Percentiles rank a stretch among this genome's conserved stretches.
phyloP scores from a whole-genome alignment of 108 stramenopile species.

The Conticribra weissflogii region DNA sequence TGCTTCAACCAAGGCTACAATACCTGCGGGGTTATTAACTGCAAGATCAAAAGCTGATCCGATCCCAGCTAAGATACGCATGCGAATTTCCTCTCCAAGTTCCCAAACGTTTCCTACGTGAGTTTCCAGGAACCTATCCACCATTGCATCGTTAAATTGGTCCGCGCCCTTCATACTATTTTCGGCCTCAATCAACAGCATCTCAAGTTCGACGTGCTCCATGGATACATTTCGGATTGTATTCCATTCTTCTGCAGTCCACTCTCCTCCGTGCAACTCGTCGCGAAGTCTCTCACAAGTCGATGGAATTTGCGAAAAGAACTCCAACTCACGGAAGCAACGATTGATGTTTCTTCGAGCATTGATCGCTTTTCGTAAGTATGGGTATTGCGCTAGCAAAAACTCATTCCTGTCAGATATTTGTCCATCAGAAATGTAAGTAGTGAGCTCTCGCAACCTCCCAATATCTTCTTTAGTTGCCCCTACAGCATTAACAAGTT shows the following conservation, averaged over 20 bases:
- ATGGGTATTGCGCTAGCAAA: constrained; percentile 77
- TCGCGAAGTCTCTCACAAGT: constrained; percentile 88
- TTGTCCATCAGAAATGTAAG: constrained; percentile 75
- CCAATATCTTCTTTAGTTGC: constrained; percentile 84
- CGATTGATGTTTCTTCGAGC: constrained; percentile 80
- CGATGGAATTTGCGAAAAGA: constrained; percentile 83
- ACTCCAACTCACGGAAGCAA: constrained; percentile 86
- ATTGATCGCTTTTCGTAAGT: constrained; percentile 79
- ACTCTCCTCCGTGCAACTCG: constrained; percentile 80
- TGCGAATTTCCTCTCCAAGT: constrained; percentile 87
- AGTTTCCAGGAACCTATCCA: constrained; percentile 79
- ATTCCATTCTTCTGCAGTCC: constrained; percentile 85
- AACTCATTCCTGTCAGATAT: constrained; percentile 50
- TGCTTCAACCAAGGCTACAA: constrained; percentile 90
- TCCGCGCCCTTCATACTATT: constrained; percentile 73
- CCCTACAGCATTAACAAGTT: constrained; percentile 84
- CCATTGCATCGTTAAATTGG: constrained; percentile 64
- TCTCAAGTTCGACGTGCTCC: constrained; percentile 89
- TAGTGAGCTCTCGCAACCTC: constrained; percentile 78
- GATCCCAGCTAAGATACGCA: constrained; percentile 80
- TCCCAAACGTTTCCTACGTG: constrained; percentile 95
- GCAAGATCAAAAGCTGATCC: constrained; percentile 85
- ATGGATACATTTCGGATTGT: constrained; percentile 78
- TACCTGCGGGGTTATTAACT: constrained; percentile 83
- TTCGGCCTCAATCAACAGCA: constrained; percentile 88